Conservation (phyloP, 306 rosid genomes). For the Dryas alaskensis region DNA sequence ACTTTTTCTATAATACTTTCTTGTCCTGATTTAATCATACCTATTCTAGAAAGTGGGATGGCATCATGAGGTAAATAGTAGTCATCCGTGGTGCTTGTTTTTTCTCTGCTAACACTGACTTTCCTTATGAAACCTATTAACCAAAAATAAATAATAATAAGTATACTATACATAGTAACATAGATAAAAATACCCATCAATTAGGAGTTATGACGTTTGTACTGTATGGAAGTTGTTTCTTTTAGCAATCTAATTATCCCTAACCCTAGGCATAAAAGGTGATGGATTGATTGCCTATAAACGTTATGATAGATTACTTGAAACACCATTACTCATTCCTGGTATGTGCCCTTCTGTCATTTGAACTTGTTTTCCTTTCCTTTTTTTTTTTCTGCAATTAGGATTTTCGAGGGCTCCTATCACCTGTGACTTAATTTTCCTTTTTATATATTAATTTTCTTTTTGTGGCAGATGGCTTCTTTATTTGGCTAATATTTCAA, state of each 20-base stretch:
- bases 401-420: background rate
- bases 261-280: background rate
- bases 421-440: background rate
- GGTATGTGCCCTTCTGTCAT: background rate
- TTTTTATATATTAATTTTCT: background rate
- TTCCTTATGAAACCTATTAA: too few relatives aligned
- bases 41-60: background rate
- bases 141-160: too few relatives aligned
- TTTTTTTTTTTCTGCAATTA: background rate
- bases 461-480: background rate
- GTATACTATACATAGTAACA: too few relatives aligned
- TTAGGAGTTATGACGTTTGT: background rate
- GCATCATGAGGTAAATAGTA: too few relatives aligned
- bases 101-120: too few relatives aligned
- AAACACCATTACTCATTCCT: background rate
- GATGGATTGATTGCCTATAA: background rate
- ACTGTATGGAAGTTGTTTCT: background rate
- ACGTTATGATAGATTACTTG: background rate
- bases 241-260: background rate
- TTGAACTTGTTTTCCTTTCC: background rate
- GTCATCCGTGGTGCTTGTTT: too few relatives aligned
- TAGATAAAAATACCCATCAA: background rate
- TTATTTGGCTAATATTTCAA: conserved; percentile 9
- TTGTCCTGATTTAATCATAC: background rate
- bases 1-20: background rate